Evolutionary conservation across 176 grass and related monocot genomes (phyloP), one percentile per base, ranked within the genome.

Genomic region (Saccharum spontaneum): DNA sequence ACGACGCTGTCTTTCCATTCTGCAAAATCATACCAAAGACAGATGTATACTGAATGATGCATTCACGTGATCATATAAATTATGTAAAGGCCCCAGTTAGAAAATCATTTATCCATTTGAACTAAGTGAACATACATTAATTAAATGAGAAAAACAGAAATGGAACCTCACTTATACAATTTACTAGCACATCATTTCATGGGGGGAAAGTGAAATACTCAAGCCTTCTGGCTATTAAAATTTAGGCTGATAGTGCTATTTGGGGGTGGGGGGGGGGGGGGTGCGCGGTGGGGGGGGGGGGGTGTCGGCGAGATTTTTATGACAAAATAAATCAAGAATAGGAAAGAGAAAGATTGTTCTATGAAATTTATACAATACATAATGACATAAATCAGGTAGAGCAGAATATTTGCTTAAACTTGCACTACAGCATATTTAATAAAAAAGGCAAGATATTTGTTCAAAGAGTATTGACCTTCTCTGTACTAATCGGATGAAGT

Each of bases 401-500:
- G 34, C 11, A 59, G 50, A 71, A 71, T 80, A 69, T 69, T 67
- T 77, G 39, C 70, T 60, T 1, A 73, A 71, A 60, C 10, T 72
- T 55, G 48, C 46, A 76, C 40, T 83, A 62, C 41, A 48, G 36
- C 49, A 73, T 37, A 40, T 71, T 59, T 37, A 80, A 83, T 65
- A 34, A 67, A 78, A 79, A 75, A 43, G 46, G 67, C 57, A 81
- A 82, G 72, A 17, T 80, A 87, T 50, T 63, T 15, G 36, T 71
- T 75, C 46, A 79, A 54, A 83, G 48, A 13, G 0, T n/a, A 81
- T 14, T 63, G 80, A 91, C 95, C 95, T 93, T 79, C 95, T 85
- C 69, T 98, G 95, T 61, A 98, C 89, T 68, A 98, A 90, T 64
- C 90, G 90, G 78, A 95, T 98, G 79, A 98, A 98, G 78, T 98